These are phyloP conservation scores for Eucalyptus paniculata DNA, from an alignment of 345 rosid genomes.

Conservation along the genomic window DNA sequence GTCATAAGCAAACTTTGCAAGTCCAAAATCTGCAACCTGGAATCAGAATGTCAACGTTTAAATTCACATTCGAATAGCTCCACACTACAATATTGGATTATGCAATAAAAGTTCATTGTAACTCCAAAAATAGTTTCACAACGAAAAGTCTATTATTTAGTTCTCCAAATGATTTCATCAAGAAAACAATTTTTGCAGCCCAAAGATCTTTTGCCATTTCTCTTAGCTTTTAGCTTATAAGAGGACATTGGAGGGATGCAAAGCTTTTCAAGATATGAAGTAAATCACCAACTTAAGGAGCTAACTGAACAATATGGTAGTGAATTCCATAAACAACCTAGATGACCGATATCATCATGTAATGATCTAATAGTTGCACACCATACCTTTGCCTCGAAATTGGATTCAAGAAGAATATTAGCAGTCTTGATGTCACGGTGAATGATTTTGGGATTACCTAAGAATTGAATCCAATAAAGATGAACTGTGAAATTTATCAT, in stretches of 20 bases:
- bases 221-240: not conserved
- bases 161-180: not conserved
- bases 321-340: not conserved
- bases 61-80: not conserved
- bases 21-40: constrained; percentile 93
- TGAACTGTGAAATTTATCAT: not conserved
- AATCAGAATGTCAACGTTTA: too few species aligned
- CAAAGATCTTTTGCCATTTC: not conserved
- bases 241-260: not conserved
- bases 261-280: not conserved
- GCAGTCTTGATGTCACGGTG: not conserved
- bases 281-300: not conserved
- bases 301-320: not conserved
- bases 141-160: not conserved
- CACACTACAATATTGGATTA: too few species aligned
- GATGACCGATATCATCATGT: not conserved
- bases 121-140: not conserved
- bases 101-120: not conserved
- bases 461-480: not conserved
- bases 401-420: not conserved
- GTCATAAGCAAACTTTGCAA: constrained; percentile 58
- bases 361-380: not conserved
- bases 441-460: not conserved
- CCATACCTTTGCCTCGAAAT: not conserved
- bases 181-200: not conserved